These are phyloP conservation scores for Ceratocystis destructans DNA, from an alignment of 2,329 filamentous ascomycete genomes.

Conservation along the genomic window DNA sequence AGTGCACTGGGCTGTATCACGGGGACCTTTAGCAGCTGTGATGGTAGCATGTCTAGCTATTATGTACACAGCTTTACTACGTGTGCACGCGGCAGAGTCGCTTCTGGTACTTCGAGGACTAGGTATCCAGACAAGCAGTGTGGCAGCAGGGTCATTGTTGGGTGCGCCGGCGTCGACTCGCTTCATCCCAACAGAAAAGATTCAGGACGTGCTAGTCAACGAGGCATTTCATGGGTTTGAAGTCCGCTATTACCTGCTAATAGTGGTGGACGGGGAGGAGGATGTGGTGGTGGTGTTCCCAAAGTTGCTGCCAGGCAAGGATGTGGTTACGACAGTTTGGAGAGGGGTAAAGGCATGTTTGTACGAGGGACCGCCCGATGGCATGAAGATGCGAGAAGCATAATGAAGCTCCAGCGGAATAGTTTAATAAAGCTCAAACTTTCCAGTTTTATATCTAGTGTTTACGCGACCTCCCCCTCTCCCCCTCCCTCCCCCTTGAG, in stretches of 20 bases:
- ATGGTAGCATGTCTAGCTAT: slow-evolving; percentile 27
- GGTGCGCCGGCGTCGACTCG: slow-evolving; percentile 37
- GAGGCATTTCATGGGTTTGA: slow-evolving; percentile 90
- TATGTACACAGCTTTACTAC: slow-evolving; percentile 33
- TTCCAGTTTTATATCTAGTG: slow-evolving; percentile 2
- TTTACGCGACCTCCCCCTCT: slow-evolving; percentile 19
- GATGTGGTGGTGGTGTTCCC: slow-evolving; percentile 94
- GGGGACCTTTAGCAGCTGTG: slow-evolving; percentile 29
- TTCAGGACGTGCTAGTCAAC: slow-evolving; percentile 86
- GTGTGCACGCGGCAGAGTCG: slow-evolving; percentile 56
- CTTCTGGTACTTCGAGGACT: slow-evolving; percentile 77
- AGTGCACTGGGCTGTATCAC: slow-evolving; percentile 26
- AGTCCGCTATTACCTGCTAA: slow-evolving; percentile 75
- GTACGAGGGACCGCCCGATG: slow-evolving; percentile 36
- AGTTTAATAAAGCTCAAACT: slow-evolving; percentile 6
- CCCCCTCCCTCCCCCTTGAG: too few relatives aligned
- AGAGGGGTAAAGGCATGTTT: slow-evolving; percentile 69
- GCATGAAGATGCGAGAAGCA: slow-evolving; percentile 10
- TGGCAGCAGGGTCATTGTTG: slow-evolving; percentile 40
- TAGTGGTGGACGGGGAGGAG: slow-evolving; percentile 79
- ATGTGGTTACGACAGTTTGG: slow-evolving; percentile 80
- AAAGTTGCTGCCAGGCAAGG: slow-evolving; percentile 55
- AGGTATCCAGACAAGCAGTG: slow-evolving; percentile 74
- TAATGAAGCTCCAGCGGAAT: background rate
- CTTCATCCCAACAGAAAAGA: slow-evolving; percentile 77